A percentile compares a stretch with the other conserved stretches of the same genome.
phyloP scores from a whole-genome alignment of 345 rosid genomes.

The Populus simonii region DNA sequence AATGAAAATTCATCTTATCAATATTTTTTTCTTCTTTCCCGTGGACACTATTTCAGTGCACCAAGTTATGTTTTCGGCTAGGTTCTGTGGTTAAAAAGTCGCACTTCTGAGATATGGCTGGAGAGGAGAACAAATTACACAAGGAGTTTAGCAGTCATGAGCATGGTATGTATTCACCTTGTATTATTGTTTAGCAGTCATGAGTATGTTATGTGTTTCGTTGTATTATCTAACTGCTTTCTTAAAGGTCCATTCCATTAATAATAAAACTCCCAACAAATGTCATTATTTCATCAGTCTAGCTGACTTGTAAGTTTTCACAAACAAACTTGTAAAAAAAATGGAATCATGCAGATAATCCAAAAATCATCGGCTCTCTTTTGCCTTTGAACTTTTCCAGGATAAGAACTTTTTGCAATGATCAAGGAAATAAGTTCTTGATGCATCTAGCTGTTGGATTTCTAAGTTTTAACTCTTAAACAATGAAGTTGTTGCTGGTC shows the following conservation, averaged over 20 bases:
- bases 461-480: neutral
- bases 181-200: neutral
- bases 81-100: constrained; percentile 99
- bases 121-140: constrained; percentile 99
- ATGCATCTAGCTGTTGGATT: constrained; percentile 1
- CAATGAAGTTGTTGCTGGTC: neutral
- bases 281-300: too few relatives aligned
- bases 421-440: neutral
- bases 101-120: constrained; percentile 95
- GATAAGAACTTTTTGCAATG: neutral
- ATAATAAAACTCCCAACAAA: neutral
- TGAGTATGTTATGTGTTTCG: neutral
- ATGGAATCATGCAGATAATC: neutral
- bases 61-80: constrained; percentile 27
- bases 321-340: neutral
- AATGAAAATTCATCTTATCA: neutral
- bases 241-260: neutral
- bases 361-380: neutral
- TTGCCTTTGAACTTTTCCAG: neutral
- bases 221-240: neutral
- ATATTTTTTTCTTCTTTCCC: constrained; percentile 5
- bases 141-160: constrained; percentile 98
- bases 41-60: constrained; percentile 11
- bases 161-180: constrained; percentile 72
- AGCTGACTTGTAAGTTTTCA: neutral